Conservation (phyloP, 2,329 filamentous ascomycete genomes). For the Ceratocystiopsis minuta region DNA sequence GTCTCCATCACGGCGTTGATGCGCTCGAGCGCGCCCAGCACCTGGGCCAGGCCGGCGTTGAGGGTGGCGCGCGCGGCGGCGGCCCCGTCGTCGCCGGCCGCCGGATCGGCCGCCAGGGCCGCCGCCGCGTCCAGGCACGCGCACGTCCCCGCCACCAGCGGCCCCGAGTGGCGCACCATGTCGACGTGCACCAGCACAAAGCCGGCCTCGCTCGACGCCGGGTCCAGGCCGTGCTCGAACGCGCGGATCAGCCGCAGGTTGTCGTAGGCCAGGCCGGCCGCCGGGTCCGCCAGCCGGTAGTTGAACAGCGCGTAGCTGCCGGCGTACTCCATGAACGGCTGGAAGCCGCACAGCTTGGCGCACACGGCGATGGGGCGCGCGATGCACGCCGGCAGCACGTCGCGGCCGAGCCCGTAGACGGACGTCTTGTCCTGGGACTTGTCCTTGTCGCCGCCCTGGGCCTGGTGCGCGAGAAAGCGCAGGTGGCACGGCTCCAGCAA, state of each 20-base stretch:
- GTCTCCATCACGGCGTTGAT: slow-evolving; percentile 70
- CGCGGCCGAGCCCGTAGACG: slow-evolving; percentile 58
- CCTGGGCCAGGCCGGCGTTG: slow-evolving; percentile 43
- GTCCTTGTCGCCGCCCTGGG: slow-evolving; percentile 8
- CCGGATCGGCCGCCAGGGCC: slow-evolving; percentile 21
- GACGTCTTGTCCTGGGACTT: too few species aligned
- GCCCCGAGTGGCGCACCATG: slow-evolving; percentile 78
- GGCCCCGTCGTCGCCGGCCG: slow-evolving; percentile 17
- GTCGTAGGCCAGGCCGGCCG: slow-evolving; percentile 37
- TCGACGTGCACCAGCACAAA: slow-evolving; percentile 93
- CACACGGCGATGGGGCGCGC: slow-evolving; percentile 69
- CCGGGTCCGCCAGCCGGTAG: slow-evolving; percentile 41
- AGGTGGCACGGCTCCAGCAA: slow-evolving; percentile 82
- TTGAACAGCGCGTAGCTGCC: slow-evolving; percentile 53
- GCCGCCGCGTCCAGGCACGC: slow-evolving; percentile 38
- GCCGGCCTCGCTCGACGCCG: slow-evolving; percentile 74
- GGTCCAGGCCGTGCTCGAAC: slow-evolving; percentile 79
- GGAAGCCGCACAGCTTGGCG: slow-evolving; percentile 75
- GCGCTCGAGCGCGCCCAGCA: slow-evolving; percentile 45
- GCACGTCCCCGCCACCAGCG: slow-evolving; percentile 55
- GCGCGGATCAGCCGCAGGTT: slow-evolving; percentile 74
- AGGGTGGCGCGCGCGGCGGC: slow-evolving; percentile 32
- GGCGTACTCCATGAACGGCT: slow-evolving; percentile 81
- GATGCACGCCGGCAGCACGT: slow-evolving; percentile 54
- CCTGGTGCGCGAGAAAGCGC: slow-evolving; percentile 48